phyloP scores from a whole-genome alignment of 1,284 basidiomycete species.

The Salmacisia buchloeana region DNA sequence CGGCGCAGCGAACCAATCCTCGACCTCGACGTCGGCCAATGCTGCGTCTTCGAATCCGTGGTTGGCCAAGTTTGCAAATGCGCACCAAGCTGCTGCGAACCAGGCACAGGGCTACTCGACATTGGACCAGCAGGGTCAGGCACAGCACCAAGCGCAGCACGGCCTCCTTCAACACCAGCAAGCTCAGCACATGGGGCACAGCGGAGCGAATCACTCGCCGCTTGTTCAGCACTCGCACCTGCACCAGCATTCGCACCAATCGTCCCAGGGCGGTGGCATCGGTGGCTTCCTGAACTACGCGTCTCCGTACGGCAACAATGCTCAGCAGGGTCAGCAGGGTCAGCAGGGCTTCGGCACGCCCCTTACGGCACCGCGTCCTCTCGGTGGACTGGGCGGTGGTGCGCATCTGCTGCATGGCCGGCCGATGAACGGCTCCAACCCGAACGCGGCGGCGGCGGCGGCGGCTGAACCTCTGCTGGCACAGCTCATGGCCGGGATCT shows the following conservation, averaged over 20 bases:
- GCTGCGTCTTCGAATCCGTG: slow-evolving; percentile 21
- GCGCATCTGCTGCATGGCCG: slow-evolving; percentile 10
- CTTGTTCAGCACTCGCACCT: slow-evolving; percentile 10
- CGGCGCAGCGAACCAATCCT: too few relatives aligned
- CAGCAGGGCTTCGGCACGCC: slow-evolving; percentile 7
- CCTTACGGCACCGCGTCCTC: background rate
- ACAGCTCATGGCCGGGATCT: slow-evolving; percentile 35
- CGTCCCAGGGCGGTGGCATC: background rate
- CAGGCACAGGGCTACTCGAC: slow-evolving; percentile 4
- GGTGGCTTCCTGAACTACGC: background rate
- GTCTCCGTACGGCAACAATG: background rate
- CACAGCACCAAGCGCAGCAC: slow-evolving; percentile 15
- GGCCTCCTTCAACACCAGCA: slow-evolving; percentile 1
- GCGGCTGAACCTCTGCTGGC: slow-evolving; percentile 39
- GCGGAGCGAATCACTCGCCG: slow-evolving; percentile 11
- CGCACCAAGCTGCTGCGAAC: slow-evolving; percentile 2
- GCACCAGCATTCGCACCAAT: slow-evolving; percentile 13
- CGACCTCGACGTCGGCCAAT: slow-evolving; percentile 20
- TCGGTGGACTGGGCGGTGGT: slow-evolving; percentile 6
- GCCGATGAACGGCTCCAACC: slow-evolving; percentile 8
- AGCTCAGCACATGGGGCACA: slow-evolving; percentile 18
- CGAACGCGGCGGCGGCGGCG: slow-evolving; percentile 19
- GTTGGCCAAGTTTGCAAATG: slow-evolving; percentile 2
- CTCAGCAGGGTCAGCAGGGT: slow-evolving; percentile 1
- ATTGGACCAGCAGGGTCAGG: slow-evolving; percentile 4